A percentile compares a stretch with the other conserved stretches of the same genome.
These are phyloP conservation scores for Erysiphe pulchra DNA, from an alignment of 2,329 filamentous ascomycete genomes.

Conservation along the genomic window DNA sequence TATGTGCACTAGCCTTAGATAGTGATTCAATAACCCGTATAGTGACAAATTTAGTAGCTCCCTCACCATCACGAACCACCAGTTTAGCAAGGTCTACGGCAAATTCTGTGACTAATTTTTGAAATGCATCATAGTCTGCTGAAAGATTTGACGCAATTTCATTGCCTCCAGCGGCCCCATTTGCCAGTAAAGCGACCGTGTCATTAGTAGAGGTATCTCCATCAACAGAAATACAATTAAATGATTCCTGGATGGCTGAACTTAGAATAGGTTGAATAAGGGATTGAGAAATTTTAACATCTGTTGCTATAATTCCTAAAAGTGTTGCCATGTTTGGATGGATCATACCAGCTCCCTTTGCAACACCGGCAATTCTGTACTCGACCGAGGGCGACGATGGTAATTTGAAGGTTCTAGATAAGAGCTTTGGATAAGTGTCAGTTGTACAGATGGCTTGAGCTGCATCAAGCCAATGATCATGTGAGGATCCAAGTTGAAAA, in stretches of 20 bases:
- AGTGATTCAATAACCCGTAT: slow-evolving; percentile 57
- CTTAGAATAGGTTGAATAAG: slow-evolving; percentile 46
- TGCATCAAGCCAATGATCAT: slow-evolving; percentile 66
- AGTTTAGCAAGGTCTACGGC: slow-evolving; percentile 69
- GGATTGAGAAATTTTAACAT: slow-evolving; percentile 48
- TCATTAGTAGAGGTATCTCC: slow-evolving; percentile 97
- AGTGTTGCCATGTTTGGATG: slow-evolving; percentile 97
- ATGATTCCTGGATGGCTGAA: slow-evolving; percentile 55
- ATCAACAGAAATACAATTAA: slow-evolving; percentile 93
- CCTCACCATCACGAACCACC: slow-evolving; percentile 86
- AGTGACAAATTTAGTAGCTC: slow-evolving; percentile 93
- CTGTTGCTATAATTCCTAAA: slow-evolving; percentile 74
- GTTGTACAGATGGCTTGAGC: slow-evolving; percentile 93
- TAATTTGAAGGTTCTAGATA: slow-evolving; percentile 61
- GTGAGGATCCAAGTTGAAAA: slow-evolving; percentile 41
- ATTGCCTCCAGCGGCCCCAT: slow-evolving; percentile 62
- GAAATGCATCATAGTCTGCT: slow-evolving; percentile 47
- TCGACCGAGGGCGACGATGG: slow-evolving; percentile 50
- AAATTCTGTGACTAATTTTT: slow-evolving; percentile 46
- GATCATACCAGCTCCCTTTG: slow-evolving; percentile 97
- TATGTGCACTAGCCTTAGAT: slow-evolving; percentile 42
- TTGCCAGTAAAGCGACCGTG: slow-evolving; percentile 81
- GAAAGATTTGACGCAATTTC: slow-evolving; percentile 26
- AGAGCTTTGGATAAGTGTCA: slow-evolving; percentile 91
- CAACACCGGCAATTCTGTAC: slow-evolving; percentile 81